These are phyloP conservation scores for Pyracantha coccinea DNA, from an alignment of 331 rosid species.

Conservation along the genomic window DNA sequence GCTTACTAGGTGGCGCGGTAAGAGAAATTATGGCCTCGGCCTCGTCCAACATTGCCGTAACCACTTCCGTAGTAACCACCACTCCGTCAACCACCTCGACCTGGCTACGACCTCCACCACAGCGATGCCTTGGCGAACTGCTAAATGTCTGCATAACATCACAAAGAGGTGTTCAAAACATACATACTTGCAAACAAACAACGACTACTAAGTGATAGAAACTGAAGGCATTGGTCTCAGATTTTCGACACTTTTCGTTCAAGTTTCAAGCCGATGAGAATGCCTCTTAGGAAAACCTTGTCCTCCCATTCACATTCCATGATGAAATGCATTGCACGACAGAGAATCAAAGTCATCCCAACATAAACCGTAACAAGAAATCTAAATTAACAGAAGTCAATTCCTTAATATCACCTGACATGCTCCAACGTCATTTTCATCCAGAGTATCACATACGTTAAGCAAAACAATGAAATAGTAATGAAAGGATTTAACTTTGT, in stretches of 20 bases:
- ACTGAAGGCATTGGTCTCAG: slow-evolving; percentile 34
- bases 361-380: slow-evolving; percentile 38
- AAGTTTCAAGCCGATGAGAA: too few relatives aligned
- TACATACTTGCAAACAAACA: too few relatives aligned
- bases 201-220: neutral
- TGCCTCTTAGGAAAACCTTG: slow-evolving; percentile 42
- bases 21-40: slow-evolving; percentile 17
- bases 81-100: slow-evolving; percentile 36
- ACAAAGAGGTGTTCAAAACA: neutral
- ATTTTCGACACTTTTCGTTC: too few relatives aligned
- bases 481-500: too few relatives aligned
- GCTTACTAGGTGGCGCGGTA: slow-evolving; percentile 1
- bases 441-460: neutral
- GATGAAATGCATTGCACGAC: slow-evolving; percentile 41
- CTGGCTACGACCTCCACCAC: slow-evolving; percentile 37
- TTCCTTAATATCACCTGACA: slow-evolving; percentile 3
- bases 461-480: neutral
- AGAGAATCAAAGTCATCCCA: slow-evolving; percentile 69
- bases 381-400: neutral
- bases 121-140: slow-evolving; percentile 39
- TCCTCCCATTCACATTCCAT: slow-evolving; percentile 33
- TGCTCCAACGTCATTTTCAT: slow-evolving; percentile 8
- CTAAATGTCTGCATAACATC: slow-evolving; percentile 62
- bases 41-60: slow-evolving; percentile 55
- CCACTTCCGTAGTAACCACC: slow-evolving; percentile 62